phyloP scores from a whole-genome alignment of 2,329 filamentous ascomycete species.

The Phoma sp. region DNA sequence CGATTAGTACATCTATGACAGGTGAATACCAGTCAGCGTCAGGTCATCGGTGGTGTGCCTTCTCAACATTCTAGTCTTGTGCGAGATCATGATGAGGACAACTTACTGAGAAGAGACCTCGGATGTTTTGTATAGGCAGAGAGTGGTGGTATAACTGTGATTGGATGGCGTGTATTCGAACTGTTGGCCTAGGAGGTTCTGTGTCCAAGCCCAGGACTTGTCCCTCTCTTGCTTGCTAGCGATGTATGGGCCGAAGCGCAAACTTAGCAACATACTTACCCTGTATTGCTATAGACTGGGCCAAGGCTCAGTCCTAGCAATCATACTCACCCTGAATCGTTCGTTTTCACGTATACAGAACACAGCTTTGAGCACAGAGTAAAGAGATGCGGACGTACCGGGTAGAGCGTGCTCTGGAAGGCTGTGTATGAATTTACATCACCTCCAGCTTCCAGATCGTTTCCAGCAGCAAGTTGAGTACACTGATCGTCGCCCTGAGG shows the following conservation, averaged over 20 bases:
- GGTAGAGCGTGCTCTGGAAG: not conserved
- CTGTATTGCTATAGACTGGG: conserved; percentile 3
- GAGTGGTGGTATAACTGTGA: no score
- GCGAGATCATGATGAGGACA: no score
- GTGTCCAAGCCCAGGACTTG: not conserved
- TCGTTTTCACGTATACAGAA: conserved; percentile 13
- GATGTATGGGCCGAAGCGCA: conserved; percentile 14
- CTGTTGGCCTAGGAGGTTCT: no score
- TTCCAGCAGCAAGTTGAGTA: no score
- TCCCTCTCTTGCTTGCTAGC: conserved; percentile 6
- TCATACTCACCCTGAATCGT: not conserved
- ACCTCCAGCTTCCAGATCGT: not conserved
- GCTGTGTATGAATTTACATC: not conserved
- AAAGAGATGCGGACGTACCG: conserved; percentile 9
- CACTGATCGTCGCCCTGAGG: not conserved
- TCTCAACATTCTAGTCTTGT: no score
- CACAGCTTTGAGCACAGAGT: conserved; percentile 20
- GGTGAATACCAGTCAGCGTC: no score
- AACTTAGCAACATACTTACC: conserved; percentile 13
- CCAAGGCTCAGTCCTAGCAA: conserved; percentile 6
- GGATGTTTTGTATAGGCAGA: no score
- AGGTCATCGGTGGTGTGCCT: no score
- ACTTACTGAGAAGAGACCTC: no score
- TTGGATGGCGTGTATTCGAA: no score
- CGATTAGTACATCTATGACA: no score